phyloP scores from a whole-genome alignment of 352 stramenopile species.

The Pythium grandisporangium region DNA sequence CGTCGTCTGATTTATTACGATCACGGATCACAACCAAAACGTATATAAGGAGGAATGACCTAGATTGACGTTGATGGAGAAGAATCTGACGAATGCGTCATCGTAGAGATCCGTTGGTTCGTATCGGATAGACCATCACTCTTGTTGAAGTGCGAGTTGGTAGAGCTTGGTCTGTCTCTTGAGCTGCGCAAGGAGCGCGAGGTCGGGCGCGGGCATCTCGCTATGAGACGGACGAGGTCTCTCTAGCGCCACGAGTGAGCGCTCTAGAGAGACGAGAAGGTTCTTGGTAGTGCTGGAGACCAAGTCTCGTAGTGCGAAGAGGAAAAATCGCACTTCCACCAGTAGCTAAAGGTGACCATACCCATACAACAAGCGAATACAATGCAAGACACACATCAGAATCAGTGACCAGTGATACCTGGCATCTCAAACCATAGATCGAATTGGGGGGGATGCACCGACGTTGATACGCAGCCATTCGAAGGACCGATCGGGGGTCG shows the following conservation, averaged over 20 bases:
- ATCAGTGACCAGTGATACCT: too few species aligned
- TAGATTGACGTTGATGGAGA: neutral
- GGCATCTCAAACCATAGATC: too few species aligned
- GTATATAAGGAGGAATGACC: neutral
- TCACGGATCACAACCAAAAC: too few species aligned
- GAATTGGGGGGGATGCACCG: too few species aligned
- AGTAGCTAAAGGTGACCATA: too few species aligned
- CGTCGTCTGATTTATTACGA: too few species aligned
- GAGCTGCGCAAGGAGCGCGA: constrained; percentile 56
- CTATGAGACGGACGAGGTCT: too few species aligned
- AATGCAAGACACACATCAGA: neutral
- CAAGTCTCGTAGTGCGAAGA: constrained; percentile 38
- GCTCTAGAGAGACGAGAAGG: constrained; percentile 38
- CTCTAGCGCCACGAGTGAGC: constrained; percentile 22
- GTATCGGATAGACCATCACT: neutral
- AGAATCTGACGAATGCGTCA: neutral
- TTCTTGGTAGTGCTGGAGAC: constrained; percentile 44
- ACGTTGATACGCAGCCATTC: constrained; percentile 65
- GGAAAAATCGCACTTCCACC: constrained; percentile 70
- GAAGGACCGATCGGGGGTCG: constrained; percentile 2
- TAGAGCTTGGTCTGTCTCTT: constrained; percentile 81
- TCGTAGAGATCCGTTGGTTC: neutral
- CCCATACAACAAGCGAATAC: too few species aligned
- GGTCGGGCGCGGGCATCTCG: too few species aligned
- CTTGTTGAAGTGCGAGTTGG: constrained; percentile 44